Conservation (phyloP, 352 stramenopile species). For the Pythium aristosporum region DNA sequence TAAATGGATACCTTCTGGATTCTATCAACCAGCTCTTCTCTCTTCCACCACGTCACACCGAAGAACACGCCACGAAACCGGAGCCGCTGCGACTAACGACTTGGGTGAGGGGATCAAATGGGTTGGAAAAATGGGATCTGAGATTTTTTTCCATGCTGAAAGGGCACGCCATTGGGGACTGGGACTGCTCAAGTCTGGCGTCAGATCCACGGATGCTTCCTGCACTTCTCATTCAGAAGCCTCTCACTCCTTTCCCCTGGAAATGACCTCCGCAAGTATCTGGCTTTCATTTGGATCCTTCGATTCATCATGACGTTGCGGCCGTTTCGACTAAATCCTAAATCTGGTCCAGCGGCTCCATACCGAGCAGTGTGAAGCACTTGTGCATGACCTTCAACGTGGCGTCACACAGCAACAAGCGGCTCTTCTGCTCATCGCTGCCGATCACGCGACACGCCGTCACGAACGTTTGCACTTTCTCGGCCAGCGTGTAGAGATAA, state of each 20-base stretch:
- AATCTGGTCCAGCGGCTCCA: conserved; percentile 93
- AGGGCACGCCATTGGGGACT: not conserved
- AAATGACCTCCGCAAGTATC: not conserved
- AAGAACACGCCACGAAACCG: conserved; percentile 4
- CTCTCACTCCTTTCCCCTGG: no score
- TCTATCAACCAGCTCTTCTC: not conserved
- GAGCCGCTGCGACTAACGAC: not conserved
- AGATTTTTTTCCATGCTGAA: conserved; percentile 7
- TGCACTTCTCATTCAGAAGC: not conserved
- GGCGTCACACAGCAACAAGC: conserved; percentile 95
- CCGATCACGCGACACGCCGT: conserved; percentile 97
- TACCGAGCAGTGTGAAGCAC: conserved; percentile 92
- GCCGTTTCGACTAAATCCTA: conserved; percentile 48
- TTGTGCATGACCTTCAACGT: conserved; percentile 95
- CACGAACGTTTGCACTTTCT: conserved; percentile 97
- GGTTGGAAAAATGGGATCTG: conserved; percentile 1
- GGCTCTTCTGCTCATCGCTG: conserved; percentile 93
- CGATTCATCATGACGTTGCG: not conserved
- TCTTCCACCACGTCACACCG: conserved; percentile 8
- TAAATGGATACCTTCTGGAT: not conserved
- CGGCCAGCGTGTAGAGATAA: conserved; percentile 97
- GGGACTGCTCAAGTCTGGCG: not conserved
- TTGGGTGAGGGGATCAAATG: not conserved
- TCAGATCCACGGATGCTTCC: not conserved
- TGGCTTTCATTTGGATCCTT: not conserved